Base-by-base conservation (phyloP, 768 basidiomycete species). In the Leccinellum albellum region DNA sequence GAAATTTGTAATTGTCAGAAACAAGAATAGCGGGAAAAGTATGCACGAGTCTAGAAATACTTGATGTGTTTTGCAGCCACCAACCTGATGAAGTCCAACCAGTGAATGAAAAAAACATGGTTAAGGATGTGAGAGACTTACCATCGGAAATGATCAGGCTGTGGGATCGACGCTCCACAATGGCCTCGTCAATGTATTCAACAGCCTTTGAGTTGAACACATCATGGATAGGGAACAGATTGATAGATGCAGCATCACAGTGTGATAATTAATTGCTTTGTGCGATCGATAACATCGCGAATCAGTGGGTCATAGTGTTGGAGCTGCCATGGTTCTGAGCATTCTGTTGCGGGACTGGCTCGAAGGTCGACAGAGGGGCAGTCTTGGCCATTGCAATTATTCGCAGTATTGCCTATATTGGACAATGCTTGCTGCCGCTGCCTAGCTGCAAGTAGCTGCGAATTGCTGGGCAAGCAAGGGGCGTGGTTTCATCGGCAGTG, bases 211-310 rank as follows among this genome's bases (percentile, higher is more conserved):
- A 31, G 35, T 61, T 51, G 21, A 58, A 61, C 0, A 7, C 1
- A 4, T 26, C 21, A 45, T 21, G 26, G 23, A 24, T 4, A 21
- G 60, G 57, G 7, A 58, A 58, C 2, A 57, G 3, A 17, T 61
- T 14, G 2, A 58, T 51, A 14, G 56, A 61, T 0, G 50, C 50
- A 0, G 28, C 26, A 3, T 60, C 40, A 6, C 51, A 60, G 10
- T 50, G 40, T 1, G 51, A 53, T n/a, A 59, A 50, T 4, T n/a
- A 59, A 50, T 4, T 54, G 52, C 15, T 59, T 59, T 0, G 50
- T 44, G 1, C 44, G 23, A n/a, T 59, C 48, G 17, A 59, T 53
- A 3, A 58, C 28, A 14, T 58, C 42, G 1, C 7, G 44, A n/a
- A 37, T 46, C 2, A 23, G 13, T 1, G 23, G 53, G n/a, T 57